Evolutionary conservation across 331 rosid species (phyloP).

Genomic region (Arachis monticola): DNA sequence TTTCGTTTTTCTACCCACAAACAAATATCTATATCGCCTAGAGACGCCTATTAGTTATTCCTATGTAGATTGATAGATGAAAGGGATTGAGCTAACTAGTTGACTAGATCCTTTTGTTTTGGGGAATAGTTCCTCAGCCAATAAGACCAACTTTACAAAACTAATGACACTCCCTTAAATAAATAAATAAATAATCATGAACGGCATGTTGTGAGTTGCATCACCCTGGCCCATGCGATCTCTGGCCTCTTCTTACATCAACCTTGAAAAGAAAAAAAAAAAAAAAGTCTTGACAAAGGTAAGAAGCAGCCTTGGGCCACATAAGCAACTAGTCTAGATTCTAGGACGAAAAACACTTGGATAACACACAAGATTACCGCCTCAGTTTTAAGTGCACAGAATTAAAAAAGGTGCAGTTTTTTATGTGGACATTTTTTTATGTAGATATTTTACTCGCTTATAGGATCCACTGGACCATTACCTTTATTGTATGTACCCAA

Average conservation of each 20-base stretch:
- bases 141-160: not conserved
- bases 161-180: not conserved
- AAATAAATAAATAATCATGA: not conserved
- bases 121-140: not conserved
- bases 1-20: too few species aligned
- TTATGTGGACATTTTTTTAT: too few species aligned
- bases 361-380: too few species aligned
- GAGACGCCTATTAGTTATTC: not conserved
- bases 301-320: not conserved
- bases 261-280: too few species aligned
- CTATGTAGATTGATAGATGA: conserved; percentile 3
- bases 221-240: not conserved
- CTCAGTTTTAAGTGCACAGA: too few species aligned
- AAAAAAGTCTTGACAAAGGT: not conserved
- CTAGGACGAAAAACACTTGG: too few species aligned
- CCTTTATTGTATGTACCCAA: too few species aligned
- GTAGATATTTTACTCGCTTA: too few species aligned
- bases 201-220: not conserved
- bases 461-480: too few species aligned
- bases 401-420: too few species aligned
- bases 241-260: too few species aligned
- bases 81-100: not conserved
- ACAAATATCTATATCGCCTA: too few species aligned
- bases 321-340: not conserved
- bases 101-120: not conserved